Base-by-base conservation (phyloP, 106 monocot species). In the Platanthera zijinensis region DNA sequence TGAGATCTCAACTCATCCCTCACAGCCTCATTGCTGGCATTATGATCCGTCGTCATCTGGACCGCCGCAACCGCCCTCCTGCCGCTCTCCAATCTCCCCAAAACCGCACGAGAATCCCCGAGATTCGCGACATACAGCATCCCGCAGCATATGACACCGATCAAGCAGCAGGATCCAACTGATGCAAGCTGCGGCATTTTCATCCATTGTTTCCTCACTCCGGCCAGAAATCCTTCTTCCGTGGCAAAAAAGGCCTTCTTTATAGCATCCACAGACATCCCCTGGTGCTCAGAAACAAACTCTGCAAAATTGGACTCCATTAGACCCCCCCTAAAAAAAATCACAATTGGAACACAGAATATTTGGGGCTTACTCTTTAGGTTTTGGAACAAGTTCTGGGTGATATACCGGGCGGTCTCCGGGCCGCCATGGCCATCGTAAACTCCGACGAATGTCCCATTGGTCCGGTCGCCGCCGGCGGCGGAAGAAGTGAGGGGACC, bases 401-500 rank as follows among this genome's bases (percentile, higher is more conserved):
- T 72, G 48, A 84, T 76, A 51, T 79, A 84, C 75, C 76, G 68
- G 4, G 83, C 68, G 8, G 83, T 59, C 76, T 84, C 83, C 1
- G 79, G 76, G 5, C 83, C 83, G 13, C 83, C 83, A 61, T 83
- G 83, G 4, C 83, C 83, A 57, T 83, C 83, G 61, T 83, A 83
- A 28, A 83, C 30, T 12, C 83, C 83, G 2, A 84, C 75, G 61
- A 84, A 84, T 12, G 83, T 84, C 2, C 83, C 83, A 52, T 45
- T 71, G 0, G 74, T 79, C 10, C 48, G 17, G 15, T 46, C 70
- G 3, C 79, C 83, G 21, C 59, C 57, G 6, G 25, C 25, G 25
- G 25, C 25, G 10, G 50, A 30, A 1, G 50, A 84, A 71, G 79
- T 84, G 25, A 84, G 50, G 0, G 79, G 51, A 32, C 83, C 83